Conservation (phyloP, 805 yeast genomes). For the Yamadazyma sp. region DNA sequence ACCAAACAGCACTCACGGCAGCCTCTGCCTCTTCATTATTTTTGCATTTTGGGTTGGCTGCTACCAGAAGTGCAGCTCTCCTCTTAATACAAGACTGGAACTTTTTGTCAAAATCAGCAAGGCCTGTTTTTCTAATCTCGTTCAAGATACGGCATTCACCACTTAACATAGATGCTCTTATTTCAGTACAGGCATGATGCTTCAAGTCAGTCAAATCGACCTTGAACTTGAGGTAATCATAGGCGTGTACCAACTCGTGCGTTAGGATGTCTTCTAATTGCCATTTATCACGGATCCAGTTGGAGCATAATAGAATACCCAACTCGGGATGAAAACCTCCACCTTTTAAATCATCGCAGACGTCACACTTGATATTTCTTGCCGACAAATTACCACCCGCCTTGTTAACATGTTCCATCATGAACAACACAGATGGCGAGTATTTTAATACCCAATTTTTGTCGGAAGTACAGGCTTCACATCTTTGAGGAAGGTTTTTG, state of each 20-base stretch:
- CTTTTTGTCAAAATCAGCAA: constrained; percentile 64
- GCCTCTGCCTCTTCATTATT: constrained; percentile 70
- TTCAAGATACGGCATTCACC: constrained; percentile 94
- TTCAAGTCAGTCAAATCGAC: constrained; percentile 81
- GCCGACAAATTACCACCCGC: constrained; percentile 51
- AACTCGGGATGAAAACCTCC: constrained; percentile 93
- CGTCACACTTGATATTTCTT: constrained; percentile 68
- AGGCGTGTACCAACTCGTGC: constrained; percentile 92
- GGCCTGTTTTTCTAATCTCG: constrained; percentile 63
- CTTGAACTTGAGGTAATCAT: constrained; percentile 83
- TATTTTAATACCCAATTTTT: constrained; percentile 77
- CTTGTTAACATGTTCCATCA: constrained; percentile 79
- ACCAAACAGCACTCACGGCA: constrained; percentile 86
- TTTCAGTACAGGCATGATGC: constrained; percentile 97
- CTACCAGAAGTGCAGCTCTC: constrained; percentile 81
- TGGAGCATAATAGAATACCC: constrained; percentile 86
- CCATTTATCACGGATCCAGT: constrained; percentile 69
- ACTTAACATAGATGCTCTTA: constrained; percentile 86
- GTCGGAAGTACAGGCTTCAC: constrained; percentile 69
- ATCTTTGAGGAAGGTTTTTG: constrained; percentile 48
- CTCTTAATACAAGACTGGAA: constrained; percentile 90
- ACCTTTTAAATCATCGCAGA: constrained; percentile 75
- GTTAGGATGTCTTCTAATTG: constrained; percentile 88
- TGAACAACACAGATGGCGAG: constrained; percentile 83
- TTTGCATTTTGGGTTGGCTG: constrained; percentile 82